Evolutionary conservation across 1,284 basidiomycete species (phyloP).

Genomic region (Moesziomyces globuligerus): DNA sequence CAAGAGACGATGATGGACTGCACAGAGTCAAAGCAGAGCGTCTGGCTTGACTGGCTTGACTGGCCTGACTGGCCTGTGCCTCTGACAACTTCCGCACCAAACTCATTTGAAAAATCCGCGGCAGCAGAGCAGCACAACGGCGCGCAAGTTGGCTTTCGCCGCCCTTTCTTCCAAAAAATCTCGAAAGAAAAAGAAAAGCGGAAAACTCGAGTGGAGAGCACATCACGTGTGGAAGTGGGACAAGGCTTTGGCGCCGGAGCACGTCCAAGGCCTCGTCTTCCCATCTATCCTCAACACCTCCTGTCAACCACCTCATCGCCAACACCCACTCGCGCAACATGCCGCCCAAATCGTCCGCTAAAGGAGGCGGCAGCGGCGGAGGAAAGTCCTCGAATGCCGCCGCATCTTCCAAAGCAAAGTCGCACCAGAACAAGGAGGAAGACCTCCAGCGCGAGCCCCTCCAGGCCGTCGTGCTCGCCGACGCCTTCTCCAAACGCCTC

Average conservation of each 20-base stretch:
- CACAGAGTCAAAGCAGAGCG: not conserved
- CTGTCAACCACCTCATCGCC: not conserved
- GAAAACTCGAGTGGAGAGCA: not conserved
- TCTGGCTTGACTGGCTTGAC: too few relatives aligned
- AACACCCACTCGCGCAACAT: constrained; percentile 1
- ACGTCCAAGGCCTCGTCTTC: not conserved
- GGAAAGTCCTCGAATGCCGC: constrained; percentile 9
- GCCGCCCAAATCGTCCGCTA: constrained; percentile 34
- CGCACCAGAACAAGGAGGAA: constrained; percentile 45
- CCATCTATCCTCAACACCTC: not conserved
- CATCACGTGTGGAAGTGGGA: constrained; percentile 26
- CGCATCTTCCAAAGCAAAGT: constrained; percentile 36
- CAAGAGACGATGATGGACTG: too few relatives aligned
- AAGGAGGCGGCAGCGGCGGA: constrained; percentile 22
- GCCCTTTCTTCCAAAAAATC: constrained; percentile 12
- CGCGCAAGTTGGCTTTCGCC: not conserved
- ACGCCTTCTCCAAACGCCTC: constrained; percentile 93
- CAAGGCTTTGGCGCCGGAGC: too few relatives aligned
- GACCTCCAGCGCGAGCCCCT: constrained; percentile 69
- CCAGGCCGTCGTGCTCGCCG: constrained; percentile 91
- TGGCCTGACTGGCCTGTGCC: constrained; percentile 19
- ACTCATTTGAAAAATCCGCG: too few relatives aligned
- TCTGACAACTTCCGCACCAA: too few relatives aligned
- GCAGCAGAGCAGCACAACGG: not conserved
- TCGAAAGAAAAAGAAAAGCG: constrained; percentile 7